Evolutionary conservation across 1,284 basidiomycete species (phyloP), one percentile per base, ranked within the genome.

Genomic region (Moniliella sp.): DNA sequence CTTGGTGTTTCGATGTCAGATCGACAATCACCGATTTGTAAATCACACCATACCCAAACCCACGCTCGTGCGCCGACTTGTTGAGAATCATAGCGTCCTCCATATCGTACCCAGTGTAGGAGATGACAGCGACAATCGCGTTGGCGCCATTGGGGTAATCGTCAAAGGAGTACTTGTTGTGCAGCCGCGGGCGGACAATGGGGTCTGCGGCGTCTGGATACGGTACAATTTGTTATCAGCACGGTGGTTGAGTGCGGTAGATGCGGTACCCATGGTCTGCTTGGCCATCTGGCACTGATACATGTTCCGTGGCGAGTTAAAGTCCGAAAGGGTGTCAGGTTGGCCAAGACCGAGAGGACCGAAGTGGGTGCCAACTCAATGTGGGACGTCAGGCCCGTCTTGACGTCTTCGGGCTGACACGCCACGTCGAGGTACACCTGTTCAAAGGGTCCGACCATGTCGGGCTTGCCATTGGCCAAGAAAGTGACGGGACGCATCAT

Each of bases 91-190:
- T 99, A 41, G 91, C 91, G 53, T 99, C 91, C 65, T 99, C 91
- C 91, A 99, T 99, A 62, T 99, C 91, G 64, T 99, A 99, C n/a
- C 91, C 91, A 0, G 91, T 99, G 62, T 99, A 99, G 0, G 91
- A 97, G 48, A 99, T 94, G 58, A 99, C 91, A 14, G 91, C 91
- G 32, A 99, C 91, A 36, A 99, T 71, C 11, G 91, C 91, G 62
- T 99, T 99, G 27, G 80, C 93, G 11, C 88, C 91, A 57, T 91
- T 97, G 1, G 91, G 91, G 69, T 86, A 97, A 31, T 80, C 75
- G 63, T 99, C 91, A 76, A 99, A 93, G 27, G 80, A 84, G 61
- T 97, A 99, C n/a, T 75, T 74, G 60, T 83, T 79, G 66, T 97
- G 83, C 30, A 97, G 64, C 27, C 68, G 70, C 3, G 91, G 91